Conservation (phyloP, 169 alveolate genomes). For the Plasmodium blacklocki region DNA sequence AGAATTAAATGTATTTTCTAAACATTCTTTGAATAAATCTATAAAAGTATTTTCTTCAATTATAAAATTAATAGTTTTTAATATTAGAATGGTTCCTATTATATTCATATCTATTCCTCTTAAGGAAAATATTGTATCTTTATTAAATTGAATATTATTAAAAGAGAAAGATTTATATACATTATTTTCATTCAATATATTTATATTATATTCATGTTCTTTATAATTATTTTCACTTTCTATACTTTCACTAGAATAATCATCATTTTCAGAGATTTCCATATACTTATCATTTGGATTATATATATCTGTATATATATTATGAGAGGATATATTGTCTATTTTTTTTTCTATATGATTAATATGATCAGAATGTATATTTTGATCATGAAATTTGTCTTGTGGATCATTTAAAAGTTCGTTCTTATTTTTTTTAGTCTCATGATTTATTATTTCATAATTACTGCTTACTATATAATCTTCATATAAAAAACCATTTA, state of each 20-base stretch:
- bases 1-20: conserved; percentile 55
- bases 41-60: conserved; percentile 46
- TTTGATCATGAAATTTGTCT: background rate
- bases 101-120: conserved; percentile 65
- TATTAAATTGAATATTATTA: conserved; percentile 18
- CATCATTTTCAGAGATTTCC: background rate
- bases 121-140: conserved; percentile 23
- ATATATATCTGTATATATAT: background rate
- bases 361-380: background rate
- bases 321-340: background rate
- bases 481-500: conserved; percentile 56
- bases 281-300: background rate
- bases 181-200: conserved; percentile 46
- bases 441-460: background rate
- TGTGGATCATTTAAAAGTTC: background rate
- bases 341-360: background rate
- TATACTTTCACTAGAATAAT: conserved; percentile 53
- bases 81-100: conserved; percentile 68
- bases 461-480: conserved; percentile 7
- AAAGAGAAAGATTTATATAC: conserved; percentile 59
- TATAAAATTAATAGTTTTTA: conserved; percentile 66
- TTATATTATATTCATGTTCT: conserved; percentile 49
- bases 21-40: conserved; percentile 60
- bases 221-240: conserved; percentile 26
- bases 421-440: background rate